These are phyloP conservation scores for Skeletonema grethae DNA, from an alignment of 108 stramenopile species.

Conservation along the genomic window DNA sequence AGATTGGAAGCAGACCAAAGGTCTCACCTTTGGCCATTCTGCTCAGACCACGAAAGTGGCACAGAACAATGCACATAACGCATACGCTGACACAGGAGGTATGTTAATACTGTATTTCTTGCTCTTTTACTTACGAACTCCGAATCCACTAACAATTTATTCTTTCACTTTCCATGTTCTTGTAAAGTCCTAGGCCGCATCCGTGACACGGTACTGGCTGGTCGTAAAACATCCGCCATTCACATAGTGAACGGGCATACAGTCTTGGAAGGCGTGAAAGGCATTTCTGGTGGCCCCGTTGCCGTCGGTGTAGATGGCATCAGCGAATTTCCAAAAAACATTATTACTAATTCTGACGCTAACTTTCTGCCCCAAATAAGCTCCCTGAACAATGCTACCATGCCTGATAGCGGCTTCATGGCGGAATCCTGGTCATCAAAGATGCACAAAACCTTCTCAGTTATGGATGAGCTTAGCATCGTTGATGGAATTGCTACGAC, in stretches of 20 bases:
- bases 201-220: slow-evolving; percentile 5
- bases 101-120: no score
- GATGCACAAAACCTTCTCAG: slow-evolving; percentile 19
- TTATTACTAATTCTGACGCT: no score
- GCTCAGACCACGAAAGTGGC: background rate
- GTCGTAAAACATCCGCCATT: slow-evolving; percentile 8
- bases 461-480: slow-evolving; percentile 22
- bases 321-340: no score
- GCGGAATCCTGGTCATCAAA: slow-evolving; percentile 51
- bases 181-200: background rate
- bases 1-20: slow-evolving; percentile 7
- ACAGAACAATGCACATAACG: background rate
- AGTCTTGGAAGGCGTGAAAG: no score
- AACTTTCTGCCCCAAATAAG: no score
- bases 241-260: background rate
- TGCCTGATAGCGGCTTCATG: slow-evolving; percentile 44
- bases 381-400: slow-evolving; percentile 52
- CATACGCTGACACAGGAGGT: no score
- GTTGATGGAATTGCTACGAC: slow-evolving; percentile 26
- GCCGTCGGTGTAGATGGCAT: no score
- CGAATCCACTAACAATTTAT: no score
- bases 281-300: no score
- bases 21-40: slow-evolving; percentile 5
- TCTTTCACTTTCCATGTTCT: background rate
- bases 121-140: no score